phyloP scores from a whole-genome alignment of 352 stramenopile species.

The Stephanocyclus meneghinianus region DNA sequence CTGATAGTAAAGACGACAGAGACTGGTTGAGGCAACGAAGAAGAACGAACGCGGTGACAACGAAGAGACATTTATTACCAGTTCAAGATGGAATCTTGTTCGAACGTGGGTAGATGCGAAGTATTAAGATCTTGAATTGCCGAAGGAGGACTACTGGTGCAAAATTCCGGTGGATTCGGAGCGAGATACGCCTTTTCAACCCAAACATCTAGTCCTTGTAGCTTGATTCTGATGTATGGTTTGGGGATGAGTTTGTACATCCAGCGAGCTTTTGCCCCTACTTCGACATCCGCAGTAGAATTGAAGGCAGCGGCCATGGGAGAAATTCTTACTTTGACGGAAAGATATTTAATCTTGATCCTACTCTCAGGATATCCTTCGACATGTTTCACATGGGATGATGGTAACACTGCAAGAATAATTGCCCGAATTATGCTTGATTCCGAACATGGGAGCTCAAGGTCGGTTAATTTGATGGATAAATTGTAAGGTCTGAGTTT shows the following conservation, averaged over 20 bases:
- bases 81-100: conserved; percentile 42
- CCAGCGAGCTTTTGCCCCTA: not conserved
- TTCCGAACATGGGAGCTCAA: conserved; percentile 31
- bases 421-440: conserved; percentile 23
- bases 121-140: conserved; percentile 7
- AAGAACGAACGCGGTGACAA: not conserved
- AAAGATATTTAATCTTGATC: conserved; percentile 27
- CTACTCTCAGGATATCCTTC: conserved; percentile 38
- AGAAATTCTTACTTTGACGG: conserved; percentile 21
- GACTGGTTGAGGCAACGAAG: not conserved
- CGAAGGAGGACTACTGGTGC: not conserved
- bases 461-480: conserved; percentile 17
- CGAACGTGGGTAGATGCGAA: conserved; percentile 38
- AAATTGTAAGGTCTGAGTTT: conserved; percentile 21
- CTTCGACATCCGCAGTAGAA: conserved; percentile 3
- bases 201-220: conserved; percentile 40
- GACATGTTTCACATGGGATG: conserved; percentile 26
- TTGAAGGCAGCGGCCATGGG: not conserved
- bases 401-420: conserved; percentile 36
- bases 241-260: conserved; percentile 21
- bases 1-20: not conserved
- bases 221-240: conserved; percentile 38
- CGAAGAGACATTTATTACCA: not conserved
- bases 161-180: conserved; percentile 37
- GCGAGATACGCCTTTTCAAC: conserved; percentile 63